Percentiles rank a stretch among this genome's conserved stretches.
Evolutionary conservation across 768 basidiomycete genomes (phyloP).

Genomic region (Phanerochaete carnosa): DNA sequence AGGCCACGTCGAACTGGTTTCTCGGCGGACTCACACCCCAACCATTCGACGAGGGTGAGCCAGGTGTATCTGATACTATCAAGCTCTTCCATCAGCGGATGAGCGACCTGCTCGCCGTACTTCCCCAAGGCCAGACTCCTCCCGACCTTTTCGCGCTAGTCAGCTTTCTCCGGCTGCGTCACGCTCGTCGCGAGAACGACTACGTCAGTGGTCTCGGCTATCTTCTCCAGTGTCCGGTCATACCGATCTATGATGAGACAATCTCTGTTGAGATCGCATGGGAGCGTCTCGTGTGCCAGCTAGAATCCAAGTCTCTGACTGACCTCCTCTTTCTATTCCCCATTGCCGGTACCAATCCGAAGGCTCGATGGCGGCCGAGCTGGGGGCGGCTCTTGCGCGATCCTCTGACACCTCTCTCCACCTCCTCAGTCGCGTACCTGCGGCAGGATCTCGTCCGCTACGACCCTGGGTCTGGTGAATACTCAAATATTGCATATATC

Average conservation of each 20-base stretch:
- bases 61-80: neutral
- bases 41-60: neutral
- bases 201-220: neutral
- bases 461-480: no score
- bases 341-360: neutral
- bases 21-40: neutral
- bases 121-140: neutral
- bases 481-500: no score
- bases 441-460: no score
- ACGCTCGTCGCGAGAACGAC: neutral
- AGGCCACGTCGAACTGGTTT: neutral
- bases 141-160: neutral
- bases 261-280: neutral
- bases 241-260: neutral
- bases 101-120: neutral
- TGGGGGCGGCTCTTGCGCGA: neutral
- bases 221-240: neutral
- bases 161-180: neutral
- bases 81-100: neutral
- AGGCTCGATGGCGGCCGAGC: neutral
- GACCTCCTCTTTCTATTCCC: neutral
- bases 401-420: neutral
- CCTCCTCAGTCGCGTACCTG: neutral
- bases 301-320: neutral
- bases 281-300: neutral